phyloP scores from a whole-genome alignment of 2,329 filamentous ascomycete genomes.

The Cyphellophora europaea region DNA sequence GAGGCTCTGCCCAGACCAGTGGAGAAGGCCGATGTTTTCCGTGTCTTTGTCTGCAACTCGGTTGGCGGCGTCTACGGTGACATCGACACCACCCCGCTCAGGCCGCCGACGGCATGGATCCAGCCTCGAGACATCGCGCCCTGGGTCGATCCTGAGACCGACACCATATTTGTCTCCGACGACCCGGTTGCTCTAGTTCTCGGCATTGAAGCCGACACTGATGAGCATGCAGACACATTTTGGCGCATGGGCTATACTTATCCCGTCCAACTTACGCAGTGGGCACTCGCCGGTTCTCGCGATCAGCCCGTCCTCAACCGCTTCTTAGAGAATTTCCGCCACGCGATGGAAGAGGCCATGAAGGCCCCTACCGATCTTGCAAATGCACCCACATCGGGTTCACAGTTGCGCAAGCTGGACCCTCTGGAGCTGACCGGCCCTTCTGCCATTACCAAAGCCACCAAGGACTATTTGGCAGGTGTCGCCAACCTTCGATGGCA shows the following conservation, averaged over 20 bases:
- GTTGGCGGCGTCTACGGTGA: conserved; percentile 22
- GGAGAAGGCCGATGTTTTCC: conserved; percentile 25
- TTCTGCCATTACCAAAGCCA: conserved; percentile 22
- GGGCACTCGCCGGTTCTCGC: conserved; percentile 22
- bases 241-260: conserved; percentile 27
- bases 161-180: conserved; percentile 14
- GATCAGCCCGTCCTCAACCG: conserved; percentile 21
- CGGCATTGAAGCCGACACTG: conserved; percentile 24
- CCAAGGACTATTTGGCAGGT: conserved; percentile 18
- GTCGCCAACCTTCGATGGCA: conserved; percentile 22
- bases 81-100: conserved; percentile 24
- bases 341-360: conserved; percentile 15
- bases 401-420: conserved; percentile 18
- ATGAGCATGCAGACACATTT: conserved; percentile 19
- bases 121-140: conserved; percentile 17
- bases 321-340: conserved; percentile 10
- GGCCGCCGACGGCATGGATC: conserved; percentile 21
- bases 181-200: conserved; percentile 20
- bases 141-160: conserved; percentile 21
- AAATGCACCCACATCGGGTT: conserved; percentile 2
- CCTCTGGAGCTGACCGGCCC: conserved; percentile 24
- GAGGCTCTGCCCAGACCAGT: conserved; percentile 19
- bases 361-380: conserved; percentile 8
- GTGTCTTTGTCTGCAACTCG: conserved; percentile 23
- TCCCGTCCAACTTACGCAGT: conserved; percentile 25